Percentiles rank a stretch among this genome's conserved stretches.
These are phyloP conservation scores for Monosporascus sp. DNA, from an alignment of 2,329 filamentous ascomycete species.

Conservation along the genomic window DNA sequence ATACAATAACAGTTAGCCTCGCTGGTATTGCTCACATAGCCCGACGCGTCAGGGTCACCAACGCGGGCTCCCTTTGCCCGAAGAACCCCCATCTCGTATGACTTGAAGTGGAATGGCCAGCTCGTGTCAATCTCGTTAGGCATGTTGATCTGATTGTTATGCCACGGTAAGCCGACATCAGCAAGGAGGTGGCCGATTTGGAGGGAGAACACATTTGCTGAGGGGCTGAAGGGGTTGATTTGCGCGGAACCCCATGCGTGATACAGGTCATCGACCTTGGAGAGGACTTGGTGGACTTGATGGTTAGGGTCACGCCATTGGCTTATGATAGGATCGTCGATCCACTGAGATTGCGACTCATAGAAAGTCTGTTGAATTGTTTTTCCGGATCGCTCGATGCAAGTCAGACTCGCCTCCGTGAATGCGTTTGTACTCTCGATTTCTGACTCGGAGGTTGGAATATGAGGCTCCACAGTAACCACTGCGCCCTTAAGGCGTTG, in stretches of 20 bases:
- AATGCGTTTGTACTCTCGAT: neutral
- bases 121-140: conserved; percentile 6
- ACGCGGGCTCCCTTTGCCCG: conserved; percentile 5
- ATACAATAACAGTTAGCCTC: conserved; percentile 10
- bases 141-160: conserved; percentile 10
- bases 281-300: conserved; percentile 2
- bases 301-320: conserved; percentile 5
- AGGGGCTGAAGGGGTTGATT: conserved; percentile 1
- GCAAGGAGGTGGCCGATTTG: conserved; percentile 1
- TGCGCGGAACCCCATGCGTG: neutral
- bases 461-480: neutral
- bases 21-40: conserved; percentile 5
- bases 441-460: neutral
- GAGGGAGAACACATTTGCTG: conserved; percentile 2
- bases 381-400: neutral
- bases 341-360: conserved; percentile 5
- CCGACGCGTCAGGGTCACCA: conserved; percentile 1
- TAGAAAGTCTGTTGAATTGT: conserved; percentile 1
- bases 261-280: conserved; percentile 2
- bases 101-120: conserved; percentile 10
- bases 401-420: neutral
- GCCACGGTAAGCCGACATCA: conserved; percentile 7
- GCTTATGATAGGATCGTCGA: conserved; percentile 5
- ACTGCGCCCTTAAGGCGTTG: neutral
- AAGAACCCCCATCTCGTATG: conserved; percentile 3